Evolutionary conservation across 2,329 filamentous ascomycete genomes (phyloP).

Genomic region (Dendrostoma leiphaemia): DNA sequence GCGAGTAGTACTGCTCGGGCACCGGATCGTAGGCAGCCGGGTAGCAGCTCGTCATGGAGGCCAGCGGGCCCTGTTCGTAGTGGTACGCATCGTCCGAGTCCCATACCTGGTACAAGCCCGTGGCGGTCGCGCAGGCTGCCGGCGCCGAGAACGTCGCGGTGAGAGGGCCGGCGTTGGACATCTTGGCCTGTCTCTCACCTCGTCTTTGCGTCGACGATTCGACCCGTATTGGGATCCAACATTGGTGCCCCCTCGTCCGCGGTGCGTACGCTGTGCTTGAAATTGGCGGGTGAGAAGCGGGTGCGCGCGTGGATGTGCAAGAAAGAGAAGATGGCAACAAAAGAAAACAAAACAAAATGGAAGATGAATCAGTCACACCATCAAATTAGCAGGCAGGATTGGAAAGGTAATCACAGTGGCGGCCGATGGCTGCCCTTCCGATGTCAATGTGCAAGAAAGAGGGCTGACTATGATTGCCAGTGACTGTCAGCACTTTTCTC

Average conservation of each 20-base stretch:
- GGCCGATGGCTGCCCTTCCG: too few species aligned
- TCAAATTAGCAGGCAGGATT: conserved; percentile 2
- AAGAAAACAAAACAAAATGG: too few species aligned
- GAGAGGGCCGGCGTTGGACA: conserved; percentile 24
- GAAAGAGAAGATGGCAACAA: too few species aligned
- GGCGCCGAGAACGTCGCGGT: conserved; percentile 28
- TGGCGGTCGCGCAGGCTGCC: conserved; percentile 23
- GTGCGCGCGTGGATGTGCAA: too few species aligned
- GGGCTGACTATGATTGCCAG: too few species aligned
- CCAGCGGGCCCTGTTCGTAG: conserved; percentile 27
- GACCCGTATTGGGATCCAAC: neutral
- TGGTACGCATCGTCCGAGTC: conserved; percentile 16
- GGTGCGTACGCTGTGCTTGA: too few species aligned
- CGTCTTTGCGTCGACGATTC: conserved; percentile 8
- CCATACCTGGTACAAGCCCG: conserved; percentile 26
- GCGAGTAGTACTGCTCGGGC: conserved; percentile 27
- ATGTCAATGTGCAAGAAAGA: neutral
- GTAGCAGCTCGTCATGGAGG: conserved; percentile 23
- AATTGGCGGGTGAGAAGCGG: too few species aligned
- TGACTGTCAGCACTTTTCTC: too few species aligned
- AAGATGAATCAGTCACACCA: too few species aligned
- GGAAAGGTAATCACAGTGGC: neutral
- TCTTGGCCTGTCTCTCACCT: conserved; percentile 11
- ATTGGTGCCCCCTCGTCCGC: neutral
- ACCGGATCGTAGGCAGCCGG: conserved; percentile 25